A percentile compares a stretch with the other conserved stretches of the same genome.
Evolutionary conservation across 148 eudicot species (phyloP).

Genomic region (Pharnaceum exiguum): DNA sequence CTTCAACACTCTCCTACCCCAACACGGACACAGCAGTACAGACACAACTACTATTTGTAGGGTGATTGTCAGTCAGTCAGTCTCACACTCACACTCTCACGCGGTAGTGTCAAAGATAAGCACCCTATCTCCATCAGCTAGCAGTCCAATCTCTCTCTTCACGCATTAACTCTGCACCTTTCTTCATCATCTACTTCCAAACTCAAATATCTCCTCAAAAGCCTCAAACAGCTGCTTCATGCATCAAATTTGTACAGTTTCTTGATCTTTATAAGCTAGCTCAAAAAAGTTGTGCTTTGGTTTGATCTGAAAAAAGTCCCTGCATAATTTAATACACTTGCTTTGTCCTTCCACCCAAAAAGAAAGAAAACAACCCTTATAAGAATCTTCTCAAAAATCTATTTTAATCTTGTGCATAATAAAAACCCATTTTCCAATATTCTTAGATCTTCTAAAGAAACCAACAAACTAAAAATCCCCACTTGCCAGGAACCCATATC

Average conservation of each 20-base stretch:
- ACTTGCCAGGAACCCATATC: too few relatives aligned
- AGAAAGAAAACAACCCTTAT: too few relatives aligned
- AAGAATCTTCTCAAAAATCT: too few relatives aligned
- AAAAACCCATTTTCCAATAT: too few relatives aligned
- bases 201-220: background rate
- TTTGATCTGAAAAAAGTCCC: conserved; percentile 6
- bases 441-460: too few relatives aligned
- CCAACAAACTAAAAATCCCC: too few relatives aligned
- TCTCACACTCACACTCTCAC: too few relatives aligned
- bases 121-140: conserved; percentile 2
- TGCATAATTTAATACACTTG: too few relatives aligned
- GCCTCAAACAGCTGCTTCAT: too few relatives aligned
- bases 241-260: background rate
- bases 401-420: too few relatives aligned
- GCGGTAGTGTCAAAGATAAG: conserved; percentile 26
- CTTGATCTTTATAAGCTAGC: too few relatives aligned
- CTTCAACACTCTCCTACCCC: background rate
- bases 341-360: background rate
- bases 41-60: background rate
- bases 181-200: background rate
- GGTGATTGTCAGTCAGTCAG: conserved; percentile 1
- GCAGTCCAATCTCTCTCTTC: background rate
- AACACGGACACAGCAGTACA: too few relatives aligned
- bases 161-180: background rate
- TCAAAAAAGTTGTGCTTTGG: conserved; percentile 9